These are phyloP conservation scores for Sclerotinia spermophila DNA, from an alignment of 2,329 filamentous ascomycete genomes.

Conservation along the genomic window DNA sequence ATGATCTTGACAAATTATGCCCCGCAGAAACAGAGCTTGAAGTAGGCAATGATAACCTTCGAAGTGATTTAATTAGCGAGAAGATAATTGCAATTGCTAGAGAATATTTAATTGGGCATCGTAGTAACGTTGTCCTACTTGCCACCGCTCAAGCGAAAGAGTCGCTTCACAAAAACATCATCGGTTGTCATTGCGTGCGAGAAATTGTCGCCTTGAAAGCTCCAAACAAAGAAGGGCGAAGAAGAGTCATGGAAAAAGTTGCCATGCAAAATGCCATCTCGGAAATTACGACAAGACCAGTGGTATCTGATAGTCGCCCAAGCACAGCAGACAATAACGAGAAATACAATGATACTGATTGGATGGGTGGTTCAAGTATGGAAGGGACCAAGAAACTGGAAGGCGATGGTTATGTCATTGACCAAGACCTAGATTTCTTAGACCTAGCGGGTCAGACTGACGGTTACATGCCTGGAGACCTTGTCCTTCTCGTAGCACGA, in stretches of 20 bases:
- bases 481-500: constrained; percentile 78
- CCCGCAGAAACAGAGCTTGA: constrained; percentile 92
- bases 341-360: constrained; percentile 58
- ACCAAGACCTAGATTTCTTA: constrained; percentile 78
- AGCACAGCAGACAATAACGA: constrained; percentile 52
- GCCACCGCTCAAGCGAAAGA: constrained; percentile 94
- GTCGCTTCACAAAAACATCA: constrained; percentile 81
- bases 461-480: constrained; percentile 95
- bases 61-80: constrained; percentile 90
- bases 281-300: constrained; percentile 40
- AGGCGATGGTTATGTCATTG: constrained; percentile 65
- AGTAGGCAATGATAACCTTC: constrained; percentile 87
- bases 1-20: constrained; percentile 90
- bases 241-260: constrained; percentile 78
- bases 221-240: constrained; percentile 84
- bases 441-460: constrained; percentile 93
- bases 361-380: constrained; percentile 71
- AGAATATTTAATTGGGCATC: constrained; percentile 70
- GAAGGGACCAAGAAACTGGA: constrained; percentile 37
- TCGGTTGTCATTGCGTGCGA: constrained; percentile 86
- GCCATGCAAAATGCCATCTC: constrained; percentile 52
- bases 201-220: constrained; percentile 89
- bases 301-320: constrained; percentile 48
- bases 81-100: constrained; percentile 74
- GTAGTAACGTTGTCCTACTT: constrained; percentile 78